phyloP scores from a whole-genome alignment of 306 rosid genomes.

The Prunus fruticosa region DNA sequence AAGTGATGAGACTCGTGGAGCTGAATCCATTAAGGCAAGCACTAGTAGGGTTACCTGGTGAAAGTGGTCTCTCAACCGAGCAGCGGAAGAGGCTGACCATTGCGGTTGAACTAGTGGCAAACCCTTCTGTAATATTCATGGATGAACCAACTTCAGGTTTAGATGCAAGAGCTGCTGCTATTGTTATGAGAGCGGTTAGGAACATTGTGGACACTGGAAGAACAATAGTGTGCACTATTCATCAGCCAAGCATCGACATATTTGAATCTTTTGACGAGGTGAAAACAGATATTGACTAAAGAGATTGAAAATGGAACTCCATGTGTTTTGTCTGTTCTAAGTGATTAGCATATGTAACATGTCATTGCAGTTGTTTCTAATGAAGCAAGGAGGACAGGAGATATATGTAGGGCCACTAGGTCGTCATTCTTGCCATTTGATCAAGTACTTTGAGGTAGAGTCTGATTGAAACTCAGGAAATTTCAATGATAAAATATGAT shows the following conservation, averaged over 20 bases:
- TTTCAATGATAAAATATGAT: not conserved
- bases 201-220: conserved; percentile 68
- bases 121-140: conserved; percentile 69
- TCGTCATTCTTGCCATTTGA: conserved; percentile 15
- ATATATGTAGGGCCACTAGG: conserved; percentile 12
- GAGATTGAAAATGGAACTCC: not conserved
- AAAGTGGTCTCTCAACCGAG: conserved; percentile 57
- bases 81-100: conserved; percentile 65
- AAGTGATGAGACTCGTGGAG: conserved; percentile 66
- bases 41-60: conserved; percentile 57
- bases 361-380: conserved; percentile 14
- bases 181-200: conserved; percentile 65
- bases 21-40: conserved; percentile 46
- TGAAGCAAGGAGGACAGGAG: conserved; percentile 21
- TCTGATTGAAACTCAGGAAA: not conserved
- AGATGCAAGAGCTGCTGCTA: conserved; percentile 68
- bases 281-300: not conserved
- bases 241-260: conserved; percentile 68
- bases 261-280: conserved; percentile 73
- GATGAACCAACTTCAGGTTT: conserved; percentile 73
- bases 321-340: not conserved
- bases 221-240: conserved; percentile 68
- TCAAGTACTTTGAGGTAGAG: conserved; percentile 19
- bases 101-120: conserved; percentile 64
- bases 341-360: not conserved